Conservation (phyloP, 768 basidiomycete genomes). For the Collybiopsis confluens region DNA sequence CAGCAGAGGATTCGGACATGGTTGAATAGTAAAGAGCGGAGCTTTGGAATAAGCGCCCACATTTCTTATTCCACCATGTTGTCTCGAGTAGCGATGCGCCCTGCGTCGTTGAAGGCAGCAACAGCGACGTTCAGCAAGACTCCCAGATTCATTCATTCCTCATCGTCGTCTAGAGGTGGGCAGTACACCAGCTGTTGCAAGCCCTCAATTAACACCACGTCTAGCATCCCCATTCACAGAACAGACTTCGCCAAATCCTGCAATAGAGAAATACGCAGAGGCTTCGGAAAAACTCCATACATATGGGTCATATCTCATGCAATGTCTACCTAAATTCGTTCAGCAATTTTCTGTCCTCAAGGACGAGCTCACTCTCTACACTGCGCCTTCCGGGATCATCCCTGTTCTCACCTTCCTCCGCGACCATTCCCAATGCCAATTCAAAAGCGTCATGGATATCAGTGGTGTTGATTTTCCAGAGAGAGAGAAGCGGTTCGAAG, state of each 20-base stretch:
- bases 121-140: not conserved
- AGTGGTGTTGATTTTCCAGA: slow-evolving; percentile 95
- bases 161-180: slow-evolving; percentile 48
- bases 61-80: slow-evolving; percentile 31
- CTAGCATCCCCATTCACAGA: slow-evolving; percentile 82
- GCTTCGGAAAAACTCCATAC: slow-evolving; percentile 79
- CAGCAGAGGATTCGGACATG: slow-evolving; percentile 19
- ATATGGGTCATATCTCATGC: slow-evolving; percentile 89
- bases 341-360: slow-evolving; percentile 97
- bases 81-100: slow-evolving; percentile 39
- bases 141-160: slow-evolving; percentile 47
- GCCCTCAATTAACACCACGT: slow-evolving; percentile 30
- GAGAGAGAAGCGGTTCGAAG: slow-evolving; percentile 89
- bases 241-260: slow-evolving; percentile 84
- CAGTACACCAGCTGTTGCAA: too few relatives aligned
- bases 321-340: slow-evolving; percentile 94
- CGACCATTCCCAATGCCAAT: slow-evolving; percentile 94
- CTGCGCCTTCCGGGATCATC: slow-evolving; percentile 73
- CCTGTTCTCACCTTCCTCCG: slow-evolving; percentile 90
- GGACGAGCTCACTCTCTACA: slow-evolving; percentile 91
- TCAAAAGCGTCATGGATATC: slow-evolving; percentile 89
- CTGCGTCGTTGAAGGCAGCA: slow-evolving; percentile 42
- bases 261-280: slow-evolving; percentile 64
- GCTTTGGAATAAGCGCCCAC: slow-evolving; percentile 14
- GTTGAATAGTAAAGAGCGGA: too few relatives aligned